These are phyloP conservation scores for Lentinula edodes DNA, from an alignment of 768 basidiomycete species.

Conservation along the genomic window DNA sequence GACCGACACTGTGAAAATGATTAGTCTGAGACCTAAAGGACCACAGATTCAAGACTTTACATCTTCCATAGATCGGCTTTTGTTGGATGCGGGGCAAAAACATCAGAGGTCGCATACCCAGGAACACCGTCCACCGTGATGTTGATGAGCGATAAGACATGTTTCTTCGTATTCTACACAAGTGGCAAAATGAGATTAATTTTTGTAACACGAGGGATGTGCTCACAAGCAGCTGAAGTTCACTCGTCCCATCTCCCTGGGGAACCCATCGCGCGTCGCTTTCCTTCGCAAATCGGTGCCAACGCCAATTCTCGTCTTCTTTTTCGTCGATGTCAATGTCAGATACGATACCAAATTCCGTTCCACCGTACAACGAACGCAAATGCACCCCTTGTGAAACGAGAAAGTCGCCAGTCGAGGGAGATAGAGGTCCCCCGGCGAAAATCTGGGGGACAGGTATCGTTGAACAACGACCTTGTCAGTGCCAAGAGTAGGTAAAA, in stretches of 20 bases:
- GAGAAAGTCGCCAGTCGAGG: background rate
- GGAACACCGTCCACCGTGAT: constrained; percentile 22
- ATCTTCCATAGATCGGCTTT: constrained; percentile 27
- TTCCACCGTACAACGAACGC: background rate
- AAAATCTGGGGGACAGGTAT: constrained; percentile 34
- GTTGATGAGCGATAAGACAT: constrained; percentile 18
- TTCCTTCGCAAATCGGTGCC: background rate
- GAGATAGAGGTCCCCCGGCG: constrained; percentile 3
- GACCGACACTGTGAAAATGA: constrained; percentile 19
- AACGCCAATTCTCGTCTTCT: constrained; percentile 14
- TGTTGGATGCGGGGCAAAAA: constrained; percentile 39
- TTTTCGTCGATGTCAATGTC: constrained; percentile 6
- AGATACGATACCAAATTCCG: constrained; percentile 2
- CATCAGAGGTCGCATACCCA: constrained; percentile 38
- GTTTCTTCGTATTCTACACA: constrained; percentile 10
- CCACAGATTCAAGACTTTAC: background rate
- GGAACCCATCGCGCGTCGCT: constrained; percentile 3
- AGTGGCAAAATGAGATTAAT: no score
- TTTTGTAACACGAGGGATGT: background rate
- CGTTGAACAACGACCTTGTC: constrained; percentile 16
- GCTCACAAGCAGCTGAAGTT: constrained; percentile 6
- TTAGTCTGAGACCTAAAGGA: no score
- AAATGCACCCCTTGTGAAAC: constrained; percentile 5
- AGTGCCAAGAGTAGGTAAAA: background rate
- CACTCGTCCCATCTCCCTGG: constrained; percentile 5